A percentile compares a stretch with the other conserved stretches of the same genome.
Evolutionary conservation across 495 filamentous ascomycete genomes (phyloP).

Genomic region (Lindgomyces ingoldianus): DNA sequence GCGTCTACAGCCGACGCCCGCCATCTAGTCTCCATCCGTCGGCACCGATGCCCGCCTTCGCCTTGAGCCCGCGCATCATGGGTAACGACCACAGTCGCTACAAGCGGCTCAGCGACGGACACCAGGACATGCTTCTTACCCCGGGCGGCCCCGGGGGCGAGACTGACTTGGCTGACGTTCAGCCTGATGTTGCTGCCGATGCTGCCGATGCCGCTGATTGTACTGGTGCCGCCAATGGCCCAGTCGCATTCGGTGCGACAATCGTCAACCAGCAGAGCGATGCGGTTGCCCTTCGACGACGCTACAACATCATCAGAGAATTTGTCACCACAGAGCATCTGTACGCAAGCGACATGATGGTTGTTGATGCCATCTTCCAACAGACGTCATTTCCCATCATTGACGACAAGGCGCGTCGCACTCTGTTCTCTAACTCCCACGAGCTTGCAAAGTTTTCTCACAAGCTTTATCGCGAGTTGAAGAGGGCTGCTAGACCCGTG

Average conservation of each 20-base stretch:
- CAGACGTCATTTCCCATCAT: constrained; percentile 83
- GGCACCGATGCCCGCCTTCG: neutral
- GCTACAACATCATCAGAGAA: constrained; percentile 81
- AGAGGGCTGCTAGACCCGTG: constrained; percentile 17
- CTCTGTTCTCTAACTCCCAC: constrained; percentile 86
- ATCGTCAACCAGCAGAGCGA: too few relatives aligned
- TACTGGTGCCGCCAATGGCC: neutral
- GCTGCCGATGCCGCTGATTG: too few relatives aligned
- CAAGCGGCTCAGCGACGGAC: neutral
- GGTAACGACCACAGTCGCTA: neutral
- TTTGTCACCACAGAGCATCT: constrained; percentile 86
- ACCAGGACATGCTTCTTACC: too few relatives aligned
- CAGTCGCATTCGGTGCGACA: too few relatives aligned
- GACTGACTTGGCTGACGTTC: too few relatives aligned
- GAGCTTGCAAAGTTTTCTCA: constrained; percentile 60
- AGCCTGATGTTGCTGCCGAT: too few relatives aligned
- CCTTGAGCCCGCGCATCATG: neutral
- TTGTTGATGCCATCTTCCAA: constrained; percentile 95
- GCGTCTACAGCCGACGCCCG: constrained; percentile 46
- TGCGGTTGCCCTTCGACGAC: constrained; percentile 53
- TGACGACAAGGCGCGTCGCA: constrained; percentile 78
- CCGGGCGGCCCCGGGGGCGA: too few relatives aligned
- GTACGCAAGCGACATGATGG: constrained; percentile 90
- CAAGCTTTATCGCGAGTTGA: constrained; percentile 1
- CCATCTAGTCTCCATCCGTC: constrained; percentile 42